Percentiles rank a stretch among this genome's conserved stretches.
These are phyloP conservation scores for Bonnemaisonia californica DNA, from an alignment of 31 red algal species.

Conservation along the genomic window DNA sequence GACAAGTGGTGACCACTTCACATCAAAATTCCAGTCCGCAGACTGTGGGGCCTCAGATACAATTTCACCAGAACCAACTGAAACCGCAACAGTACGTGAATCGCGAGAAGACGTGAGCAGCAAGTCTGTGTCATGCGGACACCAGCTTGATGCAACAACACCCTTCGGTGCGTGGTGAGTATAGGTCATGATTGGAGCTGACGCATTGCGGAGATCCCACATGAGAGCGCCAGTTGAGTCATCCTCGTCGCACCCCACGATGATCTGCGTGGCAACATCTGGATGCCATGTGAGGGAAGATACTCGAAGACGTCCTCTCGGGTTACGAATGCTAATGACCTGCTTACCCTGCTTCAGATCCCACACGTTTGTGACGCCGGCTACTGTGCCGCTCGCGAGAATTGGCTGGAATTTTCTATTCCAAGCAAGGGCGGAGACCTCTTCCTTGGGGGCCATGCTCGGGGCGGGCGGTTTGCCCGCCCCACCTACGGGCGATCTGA, in stretches of 20 bases:
- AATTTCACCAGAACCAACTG: constrained; percentile 68
- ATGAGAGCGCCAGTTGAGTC: constrained; percentile 59
- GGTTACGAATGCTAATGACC: constrained; percentile 87
- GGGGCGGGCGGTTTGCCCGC: constrained; percentile 15
- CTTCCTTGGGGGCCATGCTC: constrained; percentile 58
- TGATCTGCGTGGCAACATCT: constrained; percentile 86
- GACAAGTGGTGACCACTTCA: constrained; percentile 81
- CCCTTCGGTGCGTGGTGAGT: constrained; percentile 71
- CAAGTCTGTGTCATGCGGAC: constrained; percentile 85
- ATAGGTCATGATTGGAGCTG: constrained; percentile 67
- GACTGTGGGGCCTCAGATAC: constrained; percentile 60
- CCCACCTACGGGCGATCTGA: constrained; percentile 52
- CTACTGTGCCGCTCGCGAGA: constrained; percentile 65
- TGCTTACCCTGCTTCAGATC: constrained; percentile 82
- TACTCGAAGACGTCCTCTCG: constrained; percentile 63
- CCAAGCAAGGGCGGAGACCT: constrained; percentile 82
- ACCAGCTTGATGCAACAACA: constrained; percentile 78
- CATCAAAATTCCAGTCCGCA: constrained; percentile 78
- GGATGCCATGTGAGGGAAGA: constrained; percentile 90
- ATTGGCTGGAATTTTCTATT: constrained; percentile 88
- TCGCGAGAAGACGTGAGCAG: constrained; percentile 81
- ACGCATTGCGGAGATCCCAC: constrained; percentile 91
- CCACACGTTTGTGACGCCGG: constrained; percentile 85
- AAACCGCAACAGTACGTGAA: constrained; percentile 70
- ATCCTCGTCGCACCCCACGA: constrained; percentile 81